A percentile compares a stretch with the other conserved stretches of the same genome.
Evolutionary conservation across 208 protist genomes (phyloP).

Genomic region (Porcisia deanei): DNA sequence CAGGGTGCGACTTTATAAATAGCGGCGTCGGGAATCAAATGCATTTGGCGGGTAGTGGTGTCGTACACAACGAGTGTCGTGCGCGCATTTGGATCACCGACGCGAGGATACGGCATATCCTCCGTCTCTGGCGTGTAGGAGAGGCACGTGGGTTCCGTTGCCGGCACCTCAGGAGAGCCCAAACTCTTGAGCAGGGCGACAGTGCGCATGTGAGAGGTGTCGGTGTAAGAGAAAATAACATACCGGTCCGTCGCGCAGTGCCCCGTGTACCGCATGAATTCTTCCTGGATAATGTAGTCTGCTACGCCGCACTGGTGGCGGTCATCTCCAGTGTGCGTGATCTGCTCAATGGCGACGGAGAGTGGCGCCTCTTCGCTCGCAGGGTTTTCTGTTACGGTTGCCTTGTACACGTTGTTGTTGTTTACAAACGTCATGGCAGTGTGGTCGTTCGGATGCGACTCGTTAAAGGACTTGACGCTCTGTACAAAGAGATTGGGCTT

Average conservation of each 20-base stretch:
- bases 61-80: slow-evolving; percentile 69
- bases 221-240: slow-evolving; percentile 78
- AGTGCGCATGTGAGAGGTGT: slow-evolving; percentile 64
- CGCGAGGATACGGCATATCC: slow-evolving; percentile 77
- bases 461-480: slow-evolving; percentile 25
- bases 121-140: slow-evolving; percentile 38
- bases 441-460: slow-evolving; percentile 10
- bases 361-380: slow-evolving; percentile 27
- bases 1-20: slow-evolving; percentile 47
- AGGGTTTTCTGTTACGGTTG: slow-evolving; percentile 43
- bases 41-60: slow-evolving; percentile 25
- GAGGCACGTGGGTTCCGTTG: slow-evolving; percentile 5
- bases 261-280: slow-evolving; percentile 88
- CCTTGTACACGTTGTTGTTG: slow-evolving; percentile 75
- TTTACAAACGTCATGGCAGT: slow-evolving; percentile 68
- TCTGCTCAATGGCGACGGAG: slow-evolving; percentile 40
- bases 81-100: slow-evolving; percentile 75
- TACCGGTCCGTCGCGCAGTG: slow-evolving; percentile 79
- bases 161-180: slow-evolving; percentile 23
- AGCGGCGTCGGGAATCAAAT: slow-evolving; percentile 48
- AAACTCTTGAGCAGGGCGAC: slow-evolving; percentile 55
- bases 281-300: slow-evolving; percentile 93
- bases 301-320: slow-evolving; percentile 76
- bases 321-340: slow-evolving; percentile 71
- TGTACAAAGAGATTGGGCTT: slow-evolving; percentile 65